These are phyloP conservation scores for Aspergillus tubingensis DNA, from an alignment of 2,329 filamentous ascomycete species.

Conservation along the genomic window DNA sequence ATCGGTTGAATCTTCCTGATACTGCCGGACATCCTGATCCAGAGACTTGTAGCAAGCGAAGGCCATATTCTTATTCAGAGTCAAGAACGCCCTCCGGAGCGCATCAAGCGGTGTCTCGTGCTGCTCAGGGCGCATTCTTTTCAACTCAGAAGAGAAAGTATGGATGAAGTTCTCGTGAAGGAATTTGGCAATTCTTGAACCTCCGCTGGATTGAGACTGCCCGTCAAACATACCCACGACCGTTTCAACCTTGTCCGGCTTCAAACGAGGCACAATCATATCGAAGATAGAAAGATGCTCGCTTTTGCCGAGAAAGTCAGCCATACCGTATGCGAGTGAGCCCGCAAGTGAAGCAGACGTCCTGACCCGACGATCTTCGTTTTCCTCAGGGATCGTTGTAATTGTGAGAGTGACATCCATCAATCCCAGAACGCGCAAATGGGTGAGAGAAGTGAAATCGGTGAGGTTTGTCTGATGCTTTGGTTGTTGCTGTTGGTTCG, in stretches of 20 bases:
- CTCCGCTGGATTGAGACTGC: constrained; percentile 81
- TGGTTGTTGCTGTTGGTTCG: constrained; percentile 44
- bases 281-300: constrained; percentile 96
- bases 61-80: constrained; percentile 91
- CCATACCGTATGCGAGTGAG: constrained; percentile 93
- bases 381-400: constrained; percentile 90
- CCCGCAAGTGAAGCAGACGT: constrained; percentile 96
- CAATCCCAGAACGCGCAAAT: constrained; percentile 83
- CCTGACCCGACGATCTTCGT: constrained; percentile 88
- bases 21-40: constrained; percentile 61
- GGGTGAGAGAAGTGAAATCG: constrained; percentile 82
- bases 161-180: constrained; percentile 93
- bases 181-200: constrained; percentile 94
- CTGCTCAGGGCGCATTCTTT: constrained; percentile 65
- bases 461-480: constrained; percentile 72
- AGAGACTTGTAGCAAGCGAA: constrained; percentile 78
- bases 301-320: constrained; percentile 86
- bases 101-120: constrained; percentile 81
- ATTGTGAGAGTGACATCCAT: constrained; percentile 98
- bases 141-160: constrained; percentile 80
- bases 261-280: constrained; percentile 89
- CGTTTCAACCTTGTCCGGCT: constrained; percentile 85
- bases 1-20: constrained; percentile 69
- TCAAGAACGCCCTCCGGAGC: constrained; percentile 79
- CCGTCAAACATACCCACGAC: constrained; percentile 96